phyloP scores from a whole-genome alignment of 2,329 filamentous ascomycete genomes.

The Alternaria brassicicola region DNA sequence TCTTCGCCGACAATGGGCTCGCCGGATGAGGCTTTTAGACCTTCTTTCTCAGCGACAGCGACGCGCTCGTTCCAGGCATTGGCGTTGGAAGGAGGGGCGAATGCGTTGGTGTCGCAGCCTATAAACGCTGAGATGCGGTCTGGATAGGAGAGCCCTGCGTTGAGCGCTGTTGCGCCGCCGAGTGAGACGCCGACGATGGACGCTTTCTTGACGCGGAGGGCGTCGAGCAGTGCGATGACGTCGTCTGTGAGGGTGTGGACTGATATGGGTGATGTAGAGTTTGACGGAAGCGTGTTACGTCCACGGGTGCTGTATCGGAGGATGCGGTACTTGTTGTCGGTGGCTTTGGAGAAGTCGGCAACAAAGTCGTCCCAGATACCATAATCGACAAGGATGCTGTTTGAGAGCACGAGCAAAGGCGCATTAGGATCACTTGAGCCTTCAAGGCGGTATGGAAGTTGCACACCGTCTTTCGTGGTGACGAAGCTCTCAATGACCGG shows the following conservation, averaged over 20 bases:
- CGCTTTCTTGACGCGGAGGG: conserved; percentile 70
- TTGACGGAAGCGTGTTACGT: conserved; percentile 57
- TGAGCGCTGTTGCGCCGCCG: conserved; percentile 78
- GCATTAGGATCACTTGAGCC: conserved; percentile 70
- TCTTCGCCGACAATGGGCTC: conserved; percentile 65
- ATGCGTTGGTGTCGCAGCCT: conserved; percentile 78
- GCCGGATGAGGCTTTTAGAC: conserved; percentile 43
- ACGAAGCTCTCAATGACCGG: conserved; percentile 70
- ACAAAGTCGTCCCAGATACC: conserved; percentile 83
- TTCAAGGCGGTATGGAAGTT: conserved; percentile 76
- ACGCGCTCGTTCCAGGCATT: conserved; percentile 81
- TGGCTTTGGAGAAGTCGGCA: conserved; percentile 60
- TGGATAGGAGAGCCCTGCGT: conserved; percentile 72
- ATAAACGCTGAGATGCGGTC: conserved; percentile 66
- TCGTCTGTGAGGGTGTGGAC: conserved; percentile 72
- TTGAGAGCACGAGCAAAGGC: conserved; percentile 75
- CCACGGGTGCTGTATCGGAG: conserved; percentile 81
- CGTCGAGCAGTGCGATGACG: conserved; percentile 68
- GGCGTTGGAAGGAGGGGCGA: conserved; percentile 74
- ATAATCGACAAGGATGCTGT: conserved; percentile 78
- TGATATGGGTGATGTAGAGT: conserved; percentile 54
- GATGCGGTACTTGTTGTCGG: conserved; percentile 69
- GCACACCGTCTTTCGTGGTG: conserved; percentile 70
- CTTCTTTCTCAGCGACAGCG: conserved; percentile 66
- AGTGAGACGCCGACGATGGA: conserved; percentile 78